Conservation (phyloP, 1,284 basidiomycete species). For the Tilletia indica region DNA sequence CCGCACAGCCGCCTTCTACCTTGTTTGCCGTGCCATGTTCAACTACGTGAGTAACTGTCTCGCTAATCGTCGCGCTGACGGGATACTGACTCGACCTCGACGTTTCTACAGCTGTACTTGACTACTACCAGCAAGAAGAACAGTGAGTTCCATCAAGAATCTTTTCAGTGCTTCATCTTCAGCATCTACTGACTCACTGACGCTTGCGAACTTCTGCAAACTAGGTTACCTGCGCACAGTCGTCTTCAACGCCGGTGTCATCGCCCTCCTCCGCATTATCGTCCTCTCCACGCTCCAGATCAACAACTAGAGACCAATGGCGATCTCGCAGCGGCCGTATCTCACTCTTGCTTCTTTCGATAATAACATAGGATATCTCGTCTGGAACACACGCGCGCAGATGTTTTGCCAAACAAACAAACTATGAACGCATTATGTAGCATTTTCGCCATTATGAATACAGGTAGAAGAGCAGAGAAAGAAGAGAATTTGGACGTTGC, state of each 20-base stretch:
- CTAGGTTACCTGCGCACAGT: neutral
- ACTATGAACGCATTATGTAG: too few relatives aligned
- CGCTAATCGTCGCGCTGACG: neutral
- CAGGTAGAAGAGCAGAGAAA: too few relatives aligned
- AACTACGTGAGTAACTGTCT: slow-evolving; percentile 16
- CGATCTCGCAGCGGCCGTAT: neutral
- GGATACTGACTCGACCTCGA: neutral
- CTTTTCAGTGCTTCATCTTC: too few relatives aligned
- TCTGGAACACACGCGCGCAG: too few relatives aligned
- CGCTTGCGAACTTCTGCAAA: too few relatives aligned
- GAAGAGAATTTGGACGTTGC: too few relatives aligned
- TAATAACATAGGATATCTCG: too few relatives aligned
- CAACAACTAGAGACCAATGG: neutral
- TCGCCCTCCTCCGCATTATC: slow-evolving; percentile 10
- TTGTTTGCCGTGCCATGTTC: slow-evolving; percentile 21
- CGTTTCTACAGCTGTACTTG: slow-evolving; percentile 11
- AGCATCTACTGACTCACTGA: too few relatives aligned
- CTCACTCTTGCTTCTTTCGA: neutral
- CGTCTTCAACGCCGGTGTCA: slow-evolving; percentile 12
- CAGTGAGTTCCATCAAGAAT: neutral
- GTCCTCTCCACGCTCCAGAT: neutral
- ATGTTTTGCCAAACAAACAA: too few relatives aligned
- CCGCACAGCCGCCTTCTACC: slow-evolving; percentile 20
- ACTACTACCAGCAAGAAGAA: slow-evolving; percentile 4
- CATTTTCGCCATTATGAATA: too few relatives aligned